A percentile compares a stretch with the other conserved stretches of the same genome.
phyloP scores from a whole-genome alignment of 805 yeast genomes.

The Wickerhamiella lipophila region DNA sequence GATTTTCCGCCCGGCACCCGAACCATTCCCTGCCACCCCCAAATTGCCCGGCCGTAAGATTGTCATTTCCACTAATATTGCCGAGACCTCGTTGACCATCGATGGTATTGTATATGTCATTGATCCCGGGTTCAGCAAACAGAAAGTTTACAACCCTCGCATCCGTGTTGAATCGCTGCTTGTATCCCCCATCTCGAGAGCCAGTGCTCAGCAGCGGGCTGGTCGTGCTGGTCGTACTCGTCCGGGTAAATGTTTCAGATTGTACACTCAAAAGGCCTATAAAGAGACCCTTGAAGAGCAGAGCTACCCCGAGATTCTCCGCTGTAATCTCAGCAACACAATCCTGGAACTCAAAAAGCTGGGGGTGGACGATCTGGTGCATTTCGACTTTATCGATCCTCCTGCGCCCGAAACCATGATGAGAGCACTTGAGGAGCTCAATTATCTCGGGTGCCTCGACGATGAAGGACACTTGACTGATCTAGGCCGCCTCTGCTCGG shows the following conservation, averaged over 20 bases:
- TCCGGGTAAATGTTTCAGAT: slow-evolving; percentile 94
- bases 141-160: slow-evolving; percentile 92
- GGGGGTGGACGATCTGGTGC: slow-evolving; percentile 91
- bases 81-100: slow-evolving; percentile 94
- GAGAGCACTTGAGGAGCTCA: slow-evolving; percentile 93
- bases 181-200: slow-evolving; percentile 93
- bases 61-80: slow-evolving; percentile 85
- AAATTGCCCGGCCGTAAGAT: slow-evolving; percentile 94
- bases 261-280: slow-evolving; percentile 94
- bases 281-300: slow-evolving; percentile 88
- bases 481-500: slow-evolving; percentile 78
- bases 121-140: slow-evolving; percentile 95
- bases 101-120: slow-evolving; percentile 96
- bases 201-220: slow-evolving; percentile 95
- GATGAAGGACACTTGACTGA: slow-evolving; percentile 87
- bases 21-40: slow-evolving; percentile 44
- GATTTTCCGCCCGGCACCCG: slow-evolving; percentile 85
- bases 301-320: slow-evolving; percentile 86
- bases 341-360: slow-evolving; percentile 86
- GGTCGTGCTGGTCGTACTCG: slow-evolving; percentile 99
- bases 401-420: slow-evolving; percentile 99
- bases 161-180: slow-evolving; percentile 87
- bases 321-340: slow-evolving; percentile 82
- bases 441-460: slow-evolving; percentile 76
- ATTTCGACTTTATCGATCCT: slow-evolving; percentile 97